Conservation (phyloP, 2,329 filamentous ascomycete species). For the Botrytis paeoniae region DNA sequence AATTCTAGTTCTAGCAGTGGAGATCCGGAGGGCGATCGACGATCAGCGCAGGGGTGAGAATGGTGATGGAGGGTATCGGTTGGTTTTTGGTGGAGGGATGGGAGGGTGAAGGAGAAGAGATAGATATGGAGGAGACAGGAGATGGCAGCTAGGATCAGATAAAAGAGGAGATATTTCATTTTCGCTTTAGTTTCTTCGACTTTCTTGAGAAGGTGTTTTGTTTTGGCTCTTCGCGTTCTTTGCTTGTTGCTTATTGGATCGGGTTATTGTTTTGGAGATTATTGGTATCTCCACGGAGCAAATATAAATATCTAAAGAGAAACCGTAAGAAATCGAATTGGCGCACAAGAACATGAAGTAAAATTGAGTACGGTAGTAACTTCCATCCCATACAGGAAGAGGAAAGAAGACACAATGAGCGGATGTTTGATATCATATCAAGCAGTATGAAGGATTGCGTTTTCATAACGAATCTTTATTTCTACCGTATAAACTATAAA, state of each 20-base stretch:
- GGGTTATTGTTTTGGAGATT: neutral
- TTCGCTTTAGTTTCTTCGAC: neutral
- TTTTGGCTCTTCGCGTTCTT: neutral
- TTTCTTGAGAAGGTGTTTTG: neutral
- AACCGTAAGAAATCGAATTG: neutral
- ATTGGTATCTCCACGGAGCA: neutral
- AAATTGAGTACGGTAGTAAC: neutral
- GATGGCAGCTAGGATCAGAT: neutral
- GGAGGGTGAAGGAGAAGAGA: conserved; percentile 1
- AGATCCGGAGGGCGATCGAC: neutral
- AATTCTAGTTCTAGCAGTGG: neutral
- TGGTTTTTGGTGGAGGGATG: too few relatives aligned
- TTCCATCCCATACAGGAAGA: neutral
- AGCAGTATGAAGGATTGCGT: neutral
- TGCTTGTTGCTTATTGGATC: neutral
- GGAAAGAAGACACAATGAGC: neutral
- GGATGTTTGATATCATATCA: neutral
- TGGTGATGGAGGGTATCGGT: neutral
- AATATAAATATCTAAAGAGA: neutral
- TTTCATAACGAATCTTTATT: neutral
- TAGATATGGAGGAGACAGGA: conserved; percentile 2
- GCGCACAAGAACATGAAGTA: neutral
- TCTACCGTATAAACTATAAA: neutral
- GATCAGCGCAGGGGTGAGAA: neutral
- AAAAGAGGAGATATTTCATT: conserved; percentile 3